Evolutionary conservation across 148 eudicot genomes (phyloP).

Genomic region (Dysphania ambrosioides): DNA sequence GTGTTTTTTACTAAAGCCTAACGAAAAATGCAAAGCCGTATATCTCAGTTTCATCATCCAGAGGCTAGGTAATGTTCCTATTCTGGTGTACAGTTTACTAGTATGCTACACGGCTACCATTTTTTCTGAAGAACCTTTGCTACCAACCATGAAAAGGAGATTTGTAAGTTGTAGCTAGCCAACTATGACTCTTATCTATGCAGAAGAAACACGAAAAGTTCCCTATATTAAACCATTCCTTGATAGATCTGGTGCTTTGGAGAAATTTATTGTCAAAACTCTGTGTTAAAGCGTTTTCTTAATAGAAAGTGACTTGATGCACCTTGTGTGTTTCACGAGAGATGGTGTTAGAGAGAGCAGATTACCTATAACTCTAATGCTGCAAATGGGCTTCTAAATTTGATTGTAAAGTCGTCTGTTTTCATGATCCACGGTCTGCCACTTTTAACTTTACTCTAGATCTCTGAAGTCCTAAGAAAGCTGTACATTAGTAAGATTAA

Average conservation of each 20-base stretch:
- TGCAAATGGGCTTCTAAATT: neutral
- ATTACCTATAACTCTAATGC: neutral
- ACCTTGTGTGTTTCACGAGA: neutral
- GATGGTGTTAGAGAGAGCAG: neutral
- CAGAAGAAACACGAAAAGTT: no score
- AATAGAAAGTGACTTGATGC: neutral
- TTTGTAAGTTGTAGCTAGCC: neutral
- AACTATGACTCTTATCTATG: neutral
- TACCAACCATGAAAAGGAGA: neutral
- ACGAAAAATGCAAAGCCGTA: neutral
- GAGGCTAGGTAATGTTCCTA: neutral
- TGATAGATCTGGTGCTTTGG: neutral
- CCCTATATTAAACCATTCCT: no score
- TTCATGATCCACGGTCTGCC: neutral
- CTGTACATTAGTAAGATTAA: neutral
- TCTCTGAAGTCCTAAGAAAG: neutral
- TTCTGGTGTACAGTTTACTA: neutral
- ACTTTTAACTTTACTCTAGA: neutral
- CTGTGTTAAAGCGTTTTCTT: neutral
- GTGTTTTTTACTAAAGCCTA: neutral
- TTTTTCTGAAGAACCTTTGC: neutral
- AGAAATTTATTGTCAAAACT: neutral
- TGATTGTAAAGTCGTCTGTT: neutral
- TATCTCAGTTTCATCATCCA: neutral
- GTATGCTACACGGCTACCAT: neutral